Base-by-base conservation (phyloP, 2,329 filamentous ascomycete species). In the Fusarium tuaranense region DNA sequence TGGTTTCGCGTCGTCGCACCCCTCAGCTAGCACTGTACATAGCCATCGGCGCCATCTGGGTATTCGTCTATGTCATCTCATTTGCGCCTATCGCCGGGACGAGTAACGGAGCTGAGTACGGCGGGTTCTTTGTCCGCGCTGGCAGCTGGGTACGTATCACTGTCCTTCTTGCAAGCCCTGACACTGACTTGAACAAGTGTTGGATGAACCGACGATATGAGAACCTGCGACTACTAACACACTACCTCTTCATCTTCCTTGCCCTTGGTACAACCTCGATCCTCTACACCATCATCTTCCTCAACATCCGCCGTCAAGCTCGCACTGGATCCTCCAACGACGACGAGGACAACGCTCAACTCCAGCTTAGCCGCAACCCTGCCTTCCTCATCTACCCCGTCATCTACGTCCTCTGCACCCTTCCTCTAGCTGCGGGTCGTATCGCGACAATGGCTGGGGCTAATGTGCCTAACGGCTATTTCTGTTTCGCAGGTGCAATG, bases 331-430 rank as follows among this genome's bases (percentile, higher is more conserved):
- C 71, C 0, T 62, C 68, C 3, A 65, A 66, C 8, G 72, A 72
- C 18, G 69, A 72, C 5, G 62, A 64, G 5, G 65, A 78, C 22
- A 60, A 62, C 8, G 57, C 69, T 8, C 68, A 72, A 8, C 71
- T 75, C 0, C 74, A 74, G 5, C 72, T 78, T 16, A 77, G 69
- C 25, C 83, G 83, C 69, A 86, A 88, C 69, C 86, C 86, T 7
- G 86, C 89, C 10, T 90, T 93, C 71, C 89, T 93, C 34, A 85
- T 92, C 9, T 94, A 94, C 70, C 92, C 92, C 0, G 78, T 92
- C 73, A 91, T 93, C 72, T 94, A 94, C 79, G 86, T 93, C 8
- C 76, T 92, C n/a, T 92, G 92, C 78, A 94, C 92, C 0, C 85
- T 91, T 0, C 92, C 92, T 0, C 84, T 94, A 1, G 91, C 91